These are phyloP conservation scores for Aegilops longissima DNA, from an alignment of 176 grass and related monocot species.

Conservation along the genomic window DNA sequence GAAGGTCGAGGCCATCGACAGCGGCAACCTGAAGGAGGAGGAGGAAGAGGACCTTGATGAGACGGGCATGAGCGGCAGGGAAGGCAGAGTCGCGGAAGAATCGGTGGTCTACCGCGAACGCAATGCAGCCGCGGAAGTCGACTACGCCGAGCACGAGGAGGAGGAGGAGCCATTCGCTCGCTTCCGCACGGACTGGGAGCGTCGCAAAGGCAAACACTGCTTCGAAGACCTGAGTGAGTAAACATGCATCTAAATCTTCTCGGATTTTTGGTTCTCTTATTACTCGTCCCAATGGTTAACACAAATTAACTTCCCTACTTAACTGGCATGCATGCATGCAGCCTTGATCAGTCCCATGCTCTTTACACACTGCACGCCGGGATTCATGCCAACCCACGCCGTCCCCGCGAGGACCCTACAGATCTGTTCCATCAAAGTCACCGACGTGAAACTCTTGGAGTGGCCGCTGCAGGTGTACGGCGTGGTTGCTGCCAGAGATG, in stretches of 20 bases:
- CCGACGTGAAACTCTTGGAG: not conserved
- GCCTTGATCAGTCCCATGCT: not conserved
- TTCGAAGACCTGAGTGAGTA: slow-evolving; percentile 1
- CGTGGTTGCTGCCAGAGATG: not conserved
- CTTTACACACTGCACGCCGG: not conserved
- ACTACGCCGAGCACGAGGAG: too few relatives aligned
- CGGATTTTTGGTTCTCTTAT: too few relatives aligned
- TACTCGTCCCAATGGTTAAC: not conserved
- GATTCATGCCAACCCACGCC: not conserved
- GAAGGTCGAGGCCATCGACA: not conserved
- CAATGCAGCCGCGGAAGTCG: not conserved
- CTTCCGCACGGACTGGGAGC: not conserved
- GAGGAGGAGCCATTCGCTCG: not conserved
- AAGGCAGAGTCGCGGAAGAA: too few relatives aligned
- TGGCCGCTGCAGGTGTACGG: not conserved
- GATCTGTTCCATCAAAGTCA: not conserved
- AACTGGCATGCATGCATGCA: not conserved
- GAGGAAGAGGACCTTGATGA: not conserved
- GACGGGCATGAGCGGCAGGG: too few relatives aligned
- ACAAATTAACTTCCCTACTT: not conserved
- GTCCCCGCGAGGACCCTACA: not conserved
- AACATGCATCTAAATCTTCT: not conserved
- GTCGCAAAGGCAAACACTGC: not conserved
- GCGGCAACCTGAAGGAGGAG: not conserved
- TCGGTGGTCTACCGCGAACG: not conserved